These are phyloP conservation scores for Sphagnum contortum DNA, from an alignment of 225 moss, liverwort and hornwort species.

Conservation along the genomic window DNA sequence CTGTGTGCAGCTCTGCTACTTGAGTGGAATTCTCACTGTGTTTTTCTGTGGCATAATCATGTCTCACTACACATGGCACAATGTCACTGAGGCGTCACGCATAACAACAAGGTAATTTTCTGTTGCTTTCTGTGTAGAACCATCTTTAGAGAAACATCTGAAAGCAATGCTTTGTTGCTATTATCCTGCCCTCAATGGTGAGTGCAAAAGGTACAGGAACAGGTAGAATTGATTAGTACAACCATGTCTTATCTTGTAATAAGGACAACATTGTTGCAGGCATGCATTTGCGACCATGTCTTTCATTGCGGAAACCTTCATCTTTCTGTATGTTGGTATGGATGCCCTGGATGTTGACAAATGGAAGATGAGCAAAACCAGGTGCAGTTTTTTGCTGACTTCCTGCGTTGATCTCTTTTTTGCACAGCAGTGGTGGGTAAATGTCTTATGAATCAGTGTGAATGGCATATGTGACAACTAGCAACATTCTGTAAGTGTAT, in stretches of 20 bases:
- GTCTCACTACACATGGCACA: slow-evolving; percentile 99
- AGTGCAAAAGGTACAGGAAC: too few relatives aligned
- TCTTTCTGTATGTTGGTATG: slow-evolving; percentile 94
- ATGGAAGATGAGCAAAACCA: slow-evolving; percentile 50
- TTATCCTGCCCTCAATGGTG: too few relatives aligned
- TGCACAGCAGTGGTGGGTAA: too few relatives aligned
- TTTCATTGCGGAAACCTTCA: slow-evolving; percentile 85
- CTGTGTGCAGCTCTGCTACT: slow-evolving; percentile 47
- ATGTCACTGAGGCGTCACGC: slow-evolving; percentile 70
- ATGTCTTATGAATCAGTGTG: too few relatives aligned
- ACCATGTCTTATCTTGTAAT: background rate
- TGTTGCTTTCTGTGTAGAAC: background rate
- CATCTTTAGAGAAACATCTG: background rate
- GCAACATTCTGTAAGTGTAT: too few relatives aligned
- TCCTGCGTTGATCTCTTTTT: too few relatives aligned
- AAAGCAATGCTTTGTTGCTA: too few relatives aligned
- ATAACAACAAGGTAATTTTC: slow-evolving; percentile 56
- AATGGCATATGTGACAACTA: too few relatives aligned
- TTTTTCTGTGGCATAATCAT: slow-evolving; percentile 97
- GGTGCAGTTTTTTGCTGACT: slow-evolving; percentile 7
- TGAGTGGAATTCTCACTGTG: slow-evolving; percentile 89
- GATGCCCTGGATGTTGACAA: slow-evolving; percentile 79
- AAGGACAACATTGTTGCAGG: slow-evolving; percentile 17
- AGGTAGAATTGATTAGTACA: too few relatives aligned
- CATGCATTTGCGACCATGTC: slow-evolving; percentile 82